These are phyloP conservation scores for Coleophoma cylindrospora DNA, from an alignment of 2,329 filamentous ascomycete genomes.

Conservation along the genomic window DNA sequence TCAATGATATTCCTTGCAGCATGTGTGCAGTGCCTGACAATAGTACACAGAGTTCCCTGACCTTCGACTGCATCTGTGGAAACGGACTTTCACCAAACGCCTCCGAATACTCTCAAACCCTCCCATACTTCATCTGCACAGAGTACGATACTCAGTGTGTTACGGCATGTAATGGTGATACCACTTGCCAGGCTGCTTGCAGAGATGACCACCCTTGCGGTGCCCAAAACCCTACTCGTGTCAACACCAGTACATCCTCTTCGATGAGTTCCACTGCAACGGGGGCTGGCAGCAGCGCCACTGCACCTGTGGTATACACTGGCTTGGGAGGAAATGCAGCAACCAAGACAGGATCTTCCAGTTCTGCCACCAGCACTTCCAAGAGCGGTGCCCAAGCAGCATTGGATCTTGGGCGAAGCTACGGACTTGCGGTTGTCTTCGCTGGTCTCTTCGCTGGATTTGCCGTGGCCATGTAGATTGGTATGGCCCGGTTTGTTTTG, in stretches of 20 bases:
- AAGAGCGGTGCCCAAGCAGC: constrained; percentile 29
- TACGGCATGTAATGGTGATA: constrained; percentile 47
- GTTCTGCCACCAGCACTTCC: constrained; percentile 13
- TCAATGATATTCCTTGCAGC: not conserved
- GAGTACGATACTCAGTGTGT: constrained; percentile 69
- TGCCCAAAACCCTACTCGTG: constrained; percentile 55
- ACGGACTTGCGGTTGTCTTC: constrained; percentile 48
- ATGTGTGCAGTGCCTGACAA: not conserved
- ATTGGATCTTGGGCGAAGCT: constrained; percentile 48
- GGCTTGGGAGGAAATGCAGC: constrained; percentile 34
- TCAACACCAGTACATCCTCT: constrained; percentile 46
- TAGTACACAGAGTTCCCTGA: constrained; percentile 44
- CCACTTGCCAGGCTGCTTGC: constrained; percentile 56
- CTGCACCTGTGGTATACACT: constrained; percentile 31
- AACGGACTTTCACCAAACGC: constrained; percentile 64
- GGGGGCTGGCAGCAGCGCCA: constrained; percentile 28
- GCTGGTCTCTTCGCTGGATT: constrained; percentile 54
- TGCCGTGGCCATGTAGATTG: constrained; percentile 41
- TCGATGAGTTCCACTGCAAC: constrained; percentile 33
- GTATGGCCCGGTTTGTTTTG: not conserved
- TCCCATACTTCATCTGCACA: constrained; percentile 73
- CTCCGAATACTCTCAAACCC: constrained; percentile 70
- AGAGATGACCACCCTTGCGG: constrained; percentile 67
- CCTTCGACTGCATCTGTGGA: constrained; percentile 69
- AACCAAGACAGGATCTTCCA: constrained; percentile 15